Percentiles rank a stretch among this genome's conserved stretches.
Conservation (phyloP, 495 filamentous ascomycete genomes). For the Choiromyces venosus region DNA sequence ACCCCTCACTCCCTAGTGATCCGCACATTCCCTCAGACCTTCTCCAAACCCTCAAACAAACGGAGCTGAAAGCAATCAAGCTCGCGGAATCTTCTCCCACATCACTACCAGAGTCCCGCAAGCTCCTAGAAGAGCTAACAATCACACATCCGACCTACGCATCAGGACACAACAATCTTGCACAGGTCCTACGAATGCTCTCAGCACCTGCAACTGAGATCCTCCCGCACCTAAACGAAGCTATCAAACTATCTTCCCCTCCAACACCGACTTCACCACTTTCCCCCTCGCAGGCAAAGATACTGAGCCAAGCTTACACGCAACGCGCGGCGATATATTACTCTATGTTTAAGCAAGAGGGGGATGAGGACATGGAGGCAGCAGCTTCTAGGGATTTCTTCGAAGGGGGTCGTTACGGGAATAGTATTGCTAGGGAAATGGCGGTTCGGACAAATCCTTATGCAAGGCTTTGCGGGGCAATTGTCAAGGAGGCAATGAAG, state of each 20-base stretch:
- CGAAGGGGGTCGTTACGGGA: conserved; percentile 69
- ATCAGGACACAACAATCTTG: conserved; percentile 69
- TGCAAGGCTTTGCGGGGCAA: conserved; percentile 80
- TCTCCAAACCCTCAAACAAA: conserved; percentile 48
- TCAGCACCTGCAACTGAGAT: conserved; percentile 46
- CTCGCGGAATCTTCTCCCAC: conserved; percentile 32
- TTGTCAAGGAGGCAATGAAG: conserved; percentile 79
- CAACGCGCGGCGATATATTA: conserved; percentile 70
- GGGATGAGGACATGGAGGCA: conserved; percentile 55
- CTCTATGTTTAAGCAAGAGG: conserved; percentile 52
- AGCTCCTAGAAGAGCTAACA: conserved; percentile 52
- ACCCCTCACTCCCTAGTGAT: conserved; percentile 56
- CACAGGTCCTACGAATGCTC: conserved; percentile 60
- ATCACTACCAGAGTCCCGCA: conserved; percentile 18
- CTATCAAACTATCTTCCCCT: conserved; percentile 63
- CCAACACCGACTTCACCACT: conserved; percentile 49
- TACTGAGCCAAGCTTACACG: conserved; percentile 66
- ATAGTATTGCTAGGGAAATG: conserved; percentile 67
- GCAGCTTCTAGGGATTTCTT: conserved; percentile 69
- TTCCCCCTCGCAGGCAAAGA: conserved; percentile 56
- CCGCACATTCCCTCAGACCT: conserved; percentile 53
- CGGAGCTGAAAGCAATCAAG: conserved; percentile 49
- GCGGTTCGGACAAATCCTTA: conserved; percentile 79
- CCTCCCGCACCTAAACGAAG: conserved; percentile 58
- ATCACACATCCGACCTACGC: conserved; percentile 60